Evolutionary conservation across 106 monocot genomes (phyloP), one percentile per base, ranked within the genome.

Genomic region (Platanthera guangdongensis): DNA sequence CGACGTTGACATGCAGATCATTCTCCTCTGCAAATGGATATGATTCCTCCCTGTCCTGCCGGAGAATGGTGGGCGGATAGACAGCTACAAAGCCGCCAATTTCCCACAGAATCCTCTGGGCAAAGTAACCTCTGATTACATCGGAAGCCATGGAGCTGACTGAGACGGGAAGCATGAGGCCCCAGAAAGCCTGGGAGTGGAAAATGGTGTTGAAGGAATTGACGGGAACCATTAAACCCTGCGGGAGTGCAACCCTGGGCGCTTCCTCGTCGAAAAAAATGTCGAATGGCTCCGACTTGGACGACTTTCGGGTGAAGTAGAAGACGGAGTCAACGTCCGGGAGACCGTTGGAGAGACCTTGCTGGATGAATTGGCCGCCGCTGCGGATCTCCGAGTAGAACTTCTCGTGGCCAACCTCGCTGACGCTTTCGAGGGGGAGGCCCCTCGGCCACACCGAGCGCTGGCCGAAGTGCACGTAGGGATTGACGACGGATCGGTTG

Each of bases 381-480:
- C 83, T 57, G 47, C 69, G 74, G n/a, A 89, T 49, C 82, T 89
- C 84, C 13, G 83, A 83, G 72, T 89, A 89, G 57, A 86, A 89
- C 60, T 81, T 73, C 74, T 89, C 89, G 14, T 74, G 80, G 14
- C 47, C 50, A 53, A 89, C 77, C 46, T 86, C 81, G 0, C 84
- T 80, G 25, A 89, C 85, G 19, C 51, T 70, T 77, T 86, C 89
- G 32, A 86, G 67, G 0, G 86, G 89, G 19, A 89, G 75, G 5
- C 89, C 89, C 8, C 84, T 65, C 11, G 89, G 86, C 89, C 86
- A 89, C 9, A 89, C 86, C 0, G 86, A 86, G 9, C 89, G 81
- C 84, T 89, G 89, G 25, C 86, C 89, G 50, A 86, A 89, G 70
- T 89, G 89, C 13, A 86, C 71, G 54, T 84, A 89, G 19, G 88